Conservation (phyloP, 331 rosid genomes). For the Malus hybrid region DNA sequence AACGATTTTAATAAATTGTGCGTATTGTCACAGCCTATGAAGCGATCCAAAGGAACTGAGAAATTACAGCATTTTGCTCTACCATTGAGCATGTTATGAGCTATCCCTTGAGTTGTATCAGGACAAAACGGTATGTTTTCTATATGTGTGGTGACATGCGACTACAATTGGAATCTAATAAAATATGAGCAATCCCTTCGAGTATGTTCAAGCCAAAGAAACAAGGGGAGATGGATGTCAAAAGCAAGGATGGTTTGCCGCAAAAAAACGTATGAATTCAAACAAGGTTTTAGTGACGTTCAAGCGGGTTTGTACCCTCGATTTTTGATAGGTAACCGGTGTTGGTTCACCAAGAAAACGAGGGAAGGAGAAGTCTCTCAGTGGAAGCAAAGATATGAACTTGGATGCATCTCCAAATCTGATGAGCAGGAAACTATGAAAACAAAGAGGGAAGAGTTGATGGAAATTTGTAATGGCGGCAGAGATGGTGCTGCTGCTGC, state of each 20-base stretch:
- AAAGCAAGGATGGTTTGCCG: background rate
- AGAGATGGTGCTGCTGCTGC: constrained; percentile 17
- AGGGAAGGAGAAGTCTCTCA: constrained; percentile 58
- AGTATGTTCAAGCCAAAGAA: constrained; percentile 10
- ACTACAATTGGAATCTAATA: too few species aligned
- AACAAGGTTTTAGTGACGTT: constrained; percentile 25
- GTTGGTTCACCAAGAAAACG: constrained; percentile 28
- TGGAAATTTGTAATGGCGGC: constrained; percentile 46
- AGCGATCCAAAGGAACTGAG: too few species aligned
- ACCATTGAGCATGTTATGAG: too few species aligned
- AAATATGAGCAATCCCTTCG: background rate
- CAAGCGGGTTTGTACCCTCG: background rate
- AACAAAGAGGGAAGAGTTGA: constrained; percentile 39
- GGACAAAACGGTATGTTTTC: too few species aligned
- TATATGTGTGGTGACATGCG: too few species aligned
- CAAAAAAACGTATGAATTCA: background rate
- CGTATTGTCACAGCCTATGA: too few species aligned
- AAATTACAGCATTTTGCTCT: too few species aligned
- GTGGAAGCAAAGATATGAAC: constrained; percentile 18
- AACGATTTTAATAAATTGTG: too few species aligned
- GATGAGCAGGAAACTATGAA: constrained; percentile 24
- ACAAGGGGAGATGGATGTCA: constrained; percentile 13
- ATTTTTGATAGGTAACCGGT: constrained; percentile 32
- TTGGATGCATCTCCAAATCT: constrained; percentile 5
- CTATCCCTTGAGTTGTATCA: too few species aligned